Base-by-base conservation (phyloP, 768 basidiomycete species). In the Mycena kentingensis region DNA sequence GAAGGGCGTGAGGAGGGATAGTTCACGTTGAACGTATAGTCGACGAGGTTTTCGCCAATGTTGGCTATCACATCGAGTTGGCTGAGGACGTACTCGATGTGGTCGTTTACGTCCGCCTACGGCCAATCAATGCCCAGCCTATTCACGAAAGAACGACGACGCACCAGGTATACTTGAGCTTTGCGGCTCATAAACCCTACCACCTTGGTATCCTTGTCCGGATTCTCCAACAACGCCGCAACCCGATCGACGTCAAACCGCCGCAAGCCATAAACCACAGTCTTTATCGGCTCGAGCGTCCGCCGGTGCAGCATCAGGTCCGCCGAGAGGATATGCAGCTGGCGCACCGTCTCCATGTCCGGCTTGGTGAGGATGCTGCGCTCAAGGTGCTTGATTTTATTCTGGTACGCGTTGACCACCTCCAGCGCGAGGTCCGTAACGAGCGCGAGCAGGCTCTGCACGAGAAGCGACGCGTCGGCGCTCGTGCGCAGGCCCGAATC, bases 281-380 rank as follows among this genome's bases (percentile, higher is more conserved):
- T 81, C 64, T 81, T 85, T 62, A 91, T 77, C 0, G 88, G 88
- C 27, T 81, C 84, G 16, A 89, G 74, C 2, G 88, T 87, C 19
- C 87, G 80, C 62, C 87, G 88, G 66, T 87, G 85, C 32, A 88
- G 70, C 46, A 83, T 83, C 3, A 91, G 74, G 61, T 91, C 87
- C 19, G 85, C 87, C 44, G 83, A 84, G 25, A 89, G 75, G 51
- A 91, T 85, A 62, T 90, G 88, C 39, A 91, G 65, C 35, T 76
- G 67, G 46, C 78, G 74, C n/a, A 90, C 87, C 19, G 78, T 82
- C 51, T 75, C 71, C 72, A 87, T 80, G 44, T 76, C 73, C 1
- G 86, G 80, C 60, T 76, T 79, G 15, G 84, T 55, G n/a, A 90
- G 71, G 31, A 88, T 77, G 15, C 71, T 66, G 32, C 76, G 74